Evolutionary conservation across 2,329 filamentous ascomycete species (phyloP).

Genomic region (Diaporthe sp.): DNA sequence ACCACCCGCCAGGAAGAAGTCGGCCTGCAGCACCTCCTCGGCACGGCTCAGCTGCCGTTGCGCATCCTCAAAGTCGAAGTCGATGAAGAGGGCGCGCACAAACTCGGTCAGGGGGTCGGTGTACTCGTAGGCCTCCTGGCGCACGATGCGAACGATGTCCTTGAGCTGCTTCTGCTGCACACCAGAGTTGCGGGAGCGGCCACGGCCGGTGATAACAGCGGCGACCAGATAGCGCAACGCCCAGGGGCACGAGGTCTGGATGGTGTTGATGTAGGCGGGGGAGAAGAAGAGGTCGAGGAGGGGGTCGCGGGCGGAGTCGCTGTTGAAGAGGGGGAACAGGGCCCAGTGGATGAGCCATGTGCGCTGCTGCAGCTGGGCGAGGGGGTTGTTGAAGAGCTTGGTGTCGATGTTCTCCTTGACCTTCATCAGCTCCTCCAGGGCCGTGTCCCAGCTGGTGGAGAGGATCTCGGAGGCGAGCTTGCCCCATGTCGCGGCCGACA

Average conservation of each 20-base stretch:
- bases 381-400: slow-evolving; percentile 94
- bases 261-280: slow-evolving; percentile 98
- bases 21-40: slow-evolving; percentile 90
- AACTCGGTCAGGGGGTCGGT: slow-evolving; percentile 96
- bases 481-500: slow-evolving; percentile 95
- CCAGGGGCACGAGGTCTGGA: slow-evolving; percentile 98
- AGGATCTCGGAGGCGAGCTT: slow-evolving; percentile 98
- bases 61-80: slow-evolving; percentile 97
- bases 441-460: slow-evolving; percentile 93
- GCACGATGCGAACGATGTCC: slow-evolving; percentile 94
- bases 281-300: slow-evolving; percentile 98
- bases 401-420: slow-evolving; percentile 94
- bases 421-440: slow-evolving; percentile 91
- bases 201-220: slow-evolving; percentile 94
- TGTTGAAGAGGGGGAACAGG: slow-evolving; percentile 99
- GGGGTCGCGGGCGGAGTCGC: slow-evolving; percentile 89
- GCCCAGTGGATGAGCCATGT: slow-evolving; percentile 99
- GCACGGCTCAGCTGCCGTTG: slow-evolving; percentile 88
- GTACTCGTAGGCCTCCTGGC: slow-evolving; percentile 99
- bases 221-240: slow-evolving; percentile 93
- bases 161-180: slow-evolving; percentile 98
- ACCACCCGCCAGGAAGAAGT: slow-evolving; percentile 93
- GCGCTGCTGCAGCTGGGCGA: slow-evolving; percentile 95
- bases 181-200: slow-evolving; percentile 83
- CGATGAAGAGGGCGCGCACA: slow-evolving; percentile 93